Conservation (phyloP, 2,329 filamentous ascomycete species). For the Boeremia exigua region DNA sequence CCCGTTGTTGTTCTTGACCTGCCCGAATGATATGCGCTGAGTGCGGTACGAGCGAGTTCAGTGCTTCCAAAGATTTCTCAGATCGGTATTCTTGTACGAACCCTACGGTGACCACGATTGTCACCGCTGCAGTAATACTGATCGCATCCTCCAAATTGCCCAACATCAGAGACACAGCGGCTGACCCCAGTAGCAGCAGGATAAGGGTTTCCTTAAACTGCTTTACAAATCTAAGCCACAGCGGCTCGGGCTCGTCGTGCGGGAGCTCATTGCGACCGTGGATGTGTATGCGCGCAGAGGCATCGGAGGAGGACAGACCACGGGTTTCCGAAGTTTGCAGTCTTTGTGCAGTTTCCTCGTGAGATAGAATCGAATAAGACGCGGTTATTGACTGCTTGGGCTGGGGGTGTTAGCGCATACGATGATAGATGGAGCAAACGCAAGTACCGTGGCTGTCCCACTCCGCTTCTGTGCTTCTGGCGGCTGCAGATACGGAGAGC, state of each 20-base stretch:
- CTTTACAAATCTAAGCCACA: conserved; percentile 94
- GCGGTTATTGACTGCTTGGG: conserved; percentile 51
- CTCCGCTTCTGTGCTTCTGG: conserved; percentile 36
- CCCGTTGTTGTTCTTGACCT: conserved; percentile 30
- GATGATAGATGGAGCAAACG: background rate
- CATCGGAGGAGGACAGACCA: conserved; percentile 82
- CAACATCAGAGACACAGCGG: conserved; percentile 84
- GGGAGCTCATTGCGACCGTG: conserved; percentile 94
- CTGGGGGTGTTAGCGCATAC: conserved; percentile 15
- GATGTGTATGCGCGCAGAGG: conserved; percentile 76
- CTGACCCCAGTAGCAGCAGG: conserved; percentile 86
- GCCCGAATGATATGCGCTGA: conserved; percentile 89
- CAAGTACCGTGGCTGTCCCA: conserved; percentile 39
- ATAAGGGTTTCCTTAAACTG: conserved; percentile 98
- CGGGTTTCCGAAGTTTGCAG: conserved; percentile 82
- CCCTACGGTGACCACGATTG: conserved; percentile 93
- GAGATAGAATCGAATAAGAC: conserved; percentile 70
- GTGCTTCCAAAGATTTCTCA: conserved; percentile 93
- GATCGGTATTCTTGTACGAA: conserved; percentile 98
- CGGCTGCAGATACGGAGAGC: conserved; percentile 40
- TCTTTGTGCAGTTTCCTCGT: conserved; percentile 76
- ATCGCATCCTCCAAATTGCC: conserved; percentile 94
- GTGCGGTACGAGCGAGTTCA: conserved; percentile 93
- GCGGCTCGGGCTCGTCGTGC: conserved; percentile 88
- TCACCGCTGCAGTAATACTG: conserved; percentile 94